Conservation (phyloP, 805 yeast species). For the Candida patagonica region DNA sequence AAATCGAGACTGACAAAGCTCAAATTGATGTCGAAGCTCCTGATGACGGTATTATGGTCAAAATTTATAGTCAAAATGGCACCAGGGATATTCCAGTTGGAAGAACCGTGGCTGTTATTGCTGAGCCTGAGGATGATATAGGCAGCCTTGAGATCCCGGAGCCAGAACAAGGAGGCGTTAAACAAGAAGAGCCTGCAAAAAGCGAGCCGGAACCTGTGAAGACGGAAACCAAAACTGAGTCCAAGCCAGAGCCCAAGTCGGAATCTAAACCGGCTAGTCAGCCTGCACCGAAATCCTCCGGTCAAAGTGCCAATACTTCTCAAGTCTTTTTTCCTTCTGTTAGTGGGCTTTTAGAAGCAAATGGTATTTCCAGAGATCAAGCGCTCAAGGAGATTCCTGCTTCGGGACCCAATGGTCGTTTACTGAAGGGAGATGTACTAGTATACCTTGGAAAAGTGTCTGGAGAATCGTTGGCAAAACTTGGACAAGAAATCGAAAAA, state of each 20-base stretch:
- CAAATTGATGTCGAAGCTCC: slow-evolving; percentile 95
- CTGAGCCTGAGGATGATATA: slow-evolving; percentile 82
- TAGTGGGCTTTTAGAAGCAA: slow-evolving; percentile 47
- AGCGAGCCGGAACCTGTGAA: slow-evolving; percentile 4
- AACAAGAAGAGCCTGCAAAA: slow-evolving; percentile 12
- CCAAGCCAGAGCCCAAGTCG: slow-evolving; percentile 3
- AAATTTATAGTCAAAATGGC: slow-evolving; percentile 62
- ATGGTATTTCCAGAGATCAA: slow-evolving; percentile 57
- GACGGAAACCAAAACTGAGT: background rate
- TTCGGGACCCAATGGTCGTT: slow-evolving; percentile 81
- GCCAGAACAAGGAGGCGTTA: slow-evolving; percentile 19
- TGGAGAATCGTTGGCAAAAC: slow-evolving; percentile 39
- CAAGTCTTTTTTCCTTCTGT: slow-evolving; percentile 79
- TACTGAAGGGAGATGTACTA: slow-evolving; percentile 85
- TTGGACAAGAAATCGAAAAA: slow-evolving; percentile 45
- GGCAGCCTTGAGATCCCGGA: slow-evolving; percentile 50
- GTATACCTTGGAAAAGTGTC: slow-evolving; percentile 72
- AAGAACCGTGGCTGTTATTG: slow-evolving; percentile 77
- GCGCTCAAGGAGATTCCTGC: slow-evolving; percentile 69
- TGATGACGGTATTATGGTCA: slow-evolving; percentile 86
- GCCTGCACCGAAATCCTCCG: slow-evolving; percentile 3
- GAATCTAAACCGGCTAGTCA: background rate
- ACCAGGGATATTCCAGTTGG: slow-evolving; percentile 75
- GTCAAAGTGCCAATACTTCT: slow-evolving; percentile 45
- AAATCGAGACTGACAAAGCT: slow-evolving; percentile 96